These are phyloP conservation scores for Candida xiaguanensis DNA, from an alignment of 805 yeast species.

Conservation along the genomic window DNA sequence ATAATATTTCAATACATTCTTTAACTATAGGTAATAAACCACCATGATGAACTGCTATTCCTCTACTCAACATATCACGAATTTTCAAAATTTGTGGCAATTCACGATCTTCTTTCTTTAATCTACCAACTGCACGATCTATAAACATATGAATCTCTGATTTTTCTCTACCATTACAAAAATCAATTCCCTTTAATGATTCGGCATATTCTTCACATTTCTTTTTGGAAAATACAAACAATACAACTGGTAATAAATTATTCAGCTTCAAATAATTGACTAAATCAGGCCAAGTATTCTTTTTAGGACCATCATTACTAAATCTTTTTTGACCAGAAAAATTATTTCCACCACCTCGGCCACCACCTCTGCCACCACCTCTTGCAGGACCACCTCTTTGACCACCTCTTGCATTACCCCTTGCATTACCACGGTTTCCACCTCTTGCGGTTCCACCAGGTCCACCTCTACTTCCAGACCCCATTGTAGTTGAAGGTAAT, in stretches of 20 bases:
- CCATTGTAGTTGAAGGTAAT: conserved; percentile 34
- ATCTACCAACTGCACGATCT: conserved; percentile 81
- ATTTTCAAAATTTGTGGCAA: conserved; percentile 86
- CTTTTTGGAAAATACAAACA: conserved; percentile 90
- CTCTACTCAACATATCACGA: conserved; percentile 79
- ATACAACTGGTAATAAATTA: conserved; percentile 82
- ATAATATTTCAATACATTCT: conserved; percentile 88
- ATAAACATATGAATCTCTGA: conserved; percentile 92
- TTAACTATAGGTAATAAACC: conserved; percentile 91
- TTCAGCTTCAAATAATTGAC: conserved; percentile 66
- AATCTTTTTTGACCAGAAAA: conserved; percentile 24
- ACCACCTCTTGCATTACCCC: conserved; percentile 25
- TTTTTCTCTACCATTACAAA: conserved; percentile 79
- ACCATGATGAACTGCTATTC: conserved; percentile 95
- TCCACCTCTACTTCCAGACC: conserved; percentile 38
- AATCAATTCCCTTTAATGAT: conserved; percentile 67
- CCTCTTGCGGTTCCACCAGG: conserved; percentile 46
- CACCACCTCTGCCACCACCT: conserved; percentile 26
- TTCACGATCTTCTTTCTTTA: conserved; percentile 88
- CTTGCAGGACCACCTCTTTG: conserved; percentile 36
- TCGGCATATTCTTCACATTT: conserved; percentile 92
- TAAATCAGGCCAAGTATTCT: conserved; percentile 71
- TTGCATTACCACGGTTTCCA: conserved; percentile 32
- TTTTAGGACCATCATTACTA: conserved; percentile 63
- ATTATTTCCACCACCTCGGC: conserved; percentile 20